phyloP scores from a whole-genome alignment of 2,329 filamentous ascomycete species.

The Scortechinia acanthostroma region DNA sequence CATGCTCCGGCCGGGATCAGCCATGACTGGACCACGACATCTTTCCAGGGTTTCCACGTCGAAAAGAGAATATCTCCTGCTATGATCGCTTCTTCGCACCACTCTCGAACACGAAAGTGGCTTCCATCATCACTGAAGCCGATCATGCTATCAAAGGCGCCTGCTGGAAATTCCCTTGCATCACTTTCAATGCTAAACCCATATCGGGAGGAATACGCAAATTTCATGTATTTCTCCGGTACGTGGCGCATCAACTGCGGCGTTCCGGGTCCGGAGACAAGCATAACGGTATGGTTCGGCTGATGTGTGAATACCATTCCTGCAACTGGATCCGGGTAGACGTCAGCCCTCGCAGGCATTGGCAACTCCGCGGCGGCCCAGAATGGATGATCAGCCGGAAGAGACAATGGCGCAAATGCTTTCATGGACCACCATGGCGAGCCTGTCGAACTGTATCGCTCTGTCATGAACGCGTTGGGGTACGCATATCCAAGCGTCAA shows the following conservation, averaged over 20 bases:
- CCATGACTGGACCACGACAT: too few species aligned
- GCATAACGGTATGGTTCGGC: constrained; percentile 28
- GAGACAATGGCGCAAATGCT: constrained; percentile 29
- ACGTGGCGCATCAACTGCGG: constrained; percentile 25
- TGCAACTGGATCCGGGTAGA: too few species aligned
- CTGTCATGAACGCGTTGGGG: constrained; percentile 43
- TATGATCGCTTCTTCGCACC: too few species aligned
- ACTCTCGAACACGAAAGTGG: too few species aligned
- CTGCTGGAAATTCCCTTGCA: too few species aligned
- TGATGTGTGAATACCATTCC: constrained; percentile 8
- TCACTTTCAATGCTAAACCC: constrained; percentile 35
- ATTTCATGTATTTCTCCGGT: constrained; percentile 36
- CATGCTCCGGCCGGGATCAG: too few species aligned
- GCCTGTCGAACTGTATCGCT: constrained; percentile 49
- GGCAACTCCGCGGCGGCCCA: constrained; percentile 30
- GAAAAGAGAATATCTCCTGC: too few species aligned
- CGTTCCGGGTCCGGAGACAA: constrained; percentile 28
- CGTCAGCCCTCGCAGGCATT: too few species aligned
- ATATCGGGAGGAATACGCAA: constrained; percentile 38
- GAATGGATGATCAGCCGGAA: constrained; percentile 28
- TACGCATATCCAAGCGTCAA: constrained; percentile 36
- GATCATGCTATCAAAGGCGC: too few species aligned
- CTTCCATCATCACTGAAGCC: too few species aligned
- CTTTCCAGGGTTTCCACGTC: too few species aligned
- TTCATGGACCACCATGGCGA: constrained; percentile 47